phyloP scores from a whole-genome alignment of 495 filamentous ascomycete species.

The Sordaria brevicollis region DNA sequence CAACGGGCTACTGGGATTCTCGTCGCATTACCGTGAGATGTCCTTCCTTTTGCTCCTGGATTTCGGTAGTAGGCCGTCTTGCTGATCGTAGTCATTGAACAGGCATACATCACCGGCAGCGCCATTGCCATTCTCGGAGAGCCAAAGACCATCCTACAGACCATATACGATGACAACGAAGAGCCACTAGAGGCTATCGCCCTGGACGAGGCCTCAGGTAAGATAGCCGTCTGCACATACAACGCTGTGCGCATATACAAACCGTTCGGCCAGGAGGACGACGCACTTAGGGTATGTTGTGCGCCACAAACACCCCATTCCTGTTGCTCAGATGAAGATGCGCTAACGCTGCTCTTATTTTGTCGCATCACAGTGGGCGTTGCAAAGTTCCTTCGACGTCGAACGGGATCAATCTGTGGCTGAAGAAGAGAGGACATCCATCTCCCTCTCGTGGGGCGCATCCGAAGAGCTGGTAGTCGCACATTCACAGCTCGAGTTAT shows the following conservation, averaged over 20 bases:
- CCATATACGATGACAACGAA: slow-evolving; percentile 76
- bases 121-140: slow-evolving; percentile 73
- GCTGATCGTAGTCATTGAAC: background rate
- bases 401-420: slow-evolving; percentile 21
- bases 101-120: slow-evolving; percentile 86
- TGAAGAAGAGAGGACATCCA: slow-evolving; percentile 21
- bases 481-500: slow-evolving; percentile 60
- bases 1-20: slow-evolving; percentile 72
- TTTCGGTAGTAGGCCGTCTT: background rate
- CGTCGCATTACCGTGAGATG: slow-evolving; percentile 64
- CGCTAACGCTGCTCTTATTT: slow-evolving; percentile 37
- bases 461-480: slow-evolving; percentile 74
- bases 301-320: background rate
- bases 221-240: slow-evolving; percentile 65
- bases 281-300: slow-evolving; percentile 52
- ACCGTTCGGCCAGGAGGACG: slow-evolving; percentile 61
- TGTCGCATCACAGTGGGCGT: slow-evolving; percentile 33
- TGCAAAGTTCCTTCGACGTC: slow-evolving; percentile 34
- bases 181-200: slow-evolving; percentile 59
- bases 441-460: slow-evolving; percentile 77
- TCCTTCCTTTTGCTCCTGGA: background rate
- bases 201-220: slow-evolving; percentile 73
- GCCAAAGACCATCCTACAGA: slow-evolving; percentile 71
- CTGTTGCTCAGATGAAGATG: background rate
- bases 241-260: slow-evolving; percentile 65